Evolutionary conservation across 2,329 filamentous ascomycete genomes (phyloP).

Genomic region (Biscogniauxia marginata): DNA sequence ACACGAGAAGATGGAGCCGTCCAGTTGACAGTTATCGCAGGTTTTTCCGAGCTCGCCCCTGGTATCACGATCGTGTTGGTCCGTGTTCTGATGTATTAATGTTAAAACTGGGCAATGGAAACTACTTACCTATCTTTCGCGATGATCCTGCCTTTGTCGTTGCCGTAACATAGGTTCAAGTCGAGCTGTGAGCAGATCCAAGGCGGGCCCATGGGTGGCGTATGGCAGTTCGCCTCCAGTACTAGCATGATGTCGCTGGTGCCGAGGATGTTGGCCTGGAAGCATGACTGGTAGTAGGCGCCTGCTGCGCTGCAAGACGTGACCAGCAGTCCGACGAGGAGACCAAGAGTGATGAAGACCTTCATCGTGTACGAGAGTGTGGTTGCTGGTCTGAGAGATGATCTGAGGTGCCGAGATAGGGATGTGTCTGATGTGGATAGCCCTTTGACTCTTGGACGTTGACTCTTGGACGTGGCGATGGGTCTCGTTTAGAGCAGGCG

Average conservation of each 20-base stretch:
- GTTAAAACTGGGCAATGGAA: background rate
- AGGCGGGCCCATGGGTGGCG: conserved; percentile 4
- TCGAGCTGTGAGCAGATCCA: conserved; percentile 2
- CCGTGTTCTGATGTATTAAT: background rate
- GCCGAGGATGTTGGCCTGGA: conserved; percentile 1
- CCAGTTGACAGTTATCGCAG: background rate
- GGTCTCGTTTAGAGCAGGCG: no score
- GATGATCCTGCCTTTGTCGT: background rate
- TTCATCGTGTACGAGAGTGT: background rate
- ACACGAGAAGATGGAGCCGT: background rate
- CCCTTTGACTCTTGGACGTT: no score
- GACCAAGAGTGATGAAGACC: background rate
- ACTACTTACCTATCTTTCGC: background rate
- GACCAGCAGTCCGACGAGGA: background rate
- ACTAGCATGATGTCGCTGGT: background rate
- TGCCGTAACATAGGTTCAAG: conserved; percentile 1
- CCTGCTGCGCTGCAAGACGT: background rate
- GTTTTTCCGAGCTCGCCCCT: background rate
- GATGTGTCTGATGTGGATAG: no score
- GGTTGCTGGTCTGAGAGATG: no score
- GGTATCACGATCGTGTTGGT: background rate
- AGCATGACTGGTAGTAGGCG: background rate
- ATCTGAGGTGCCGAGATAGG: no score
- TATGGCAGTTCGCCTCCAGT: background rate
- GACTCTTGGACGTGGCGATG: no score